Evolutionary conservation across 192 early-diverging fungal species (phyloP), one percentile per base, ranked within the genome.

Genomic region (Podila epigama): DNA sequence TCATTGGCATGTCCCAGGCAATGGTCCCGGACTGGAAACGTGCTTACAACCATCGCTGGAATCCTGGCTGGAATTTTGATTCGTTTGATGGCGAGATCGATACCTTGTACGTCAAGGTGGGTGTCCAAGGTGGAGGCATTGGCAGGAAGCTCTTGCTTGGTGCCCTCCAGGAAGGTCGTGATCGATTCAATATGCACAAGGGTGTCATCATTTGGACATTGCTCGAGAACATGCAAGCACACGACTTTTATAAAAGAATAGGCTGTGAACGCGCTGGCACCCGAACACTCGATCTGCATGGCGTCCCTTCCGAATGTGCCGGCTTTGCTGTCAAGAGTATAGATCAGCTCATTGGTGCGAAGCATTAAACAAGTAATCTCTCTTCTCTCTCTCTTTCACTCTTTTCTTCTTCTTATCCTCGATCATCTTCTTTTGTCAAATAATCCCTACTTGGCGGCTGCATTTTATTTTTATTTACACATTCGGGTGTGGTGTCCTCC

Each of bases 151-250:
- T 77, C 54, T 25, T 77, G 16, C 27, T 77, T 25, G 72, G 72
- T 9, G 64, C 72, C 4, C 44, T 67, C 18, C 64, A 77, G 44
- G 65, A 77, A 35, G 72, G 54, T 0, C 68, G 68, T 34, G 66
- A 77, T 22, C 72, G 72, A 7, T 63, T 77, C 54, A 50, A 68
- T 4, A 77, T 77, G 72, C 56, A 66, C 15, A 12, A 54, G 2
- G 54, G 59, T 0, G 72, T 77, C 20, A 77, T 77, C 42, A 77
- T 77, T 20, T 77, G 72, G 72, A 77, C 72, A 27, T n/a, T 77
- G 25, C 44, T 40, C 10, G 54, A n/a, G 3, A 77, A 77, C 18
- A 39, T 36, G 2, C 72, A 77, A 15, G 72, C 32, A 1, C 66
- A 65, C 22, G 39, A 48, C 1, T 77, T 77, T 25, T 77, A 77